Evolutionary conservation across 2,329 filamentous ascomycete species (phyloP).

Genomic region (Epichloe aotearoae): DNA sequence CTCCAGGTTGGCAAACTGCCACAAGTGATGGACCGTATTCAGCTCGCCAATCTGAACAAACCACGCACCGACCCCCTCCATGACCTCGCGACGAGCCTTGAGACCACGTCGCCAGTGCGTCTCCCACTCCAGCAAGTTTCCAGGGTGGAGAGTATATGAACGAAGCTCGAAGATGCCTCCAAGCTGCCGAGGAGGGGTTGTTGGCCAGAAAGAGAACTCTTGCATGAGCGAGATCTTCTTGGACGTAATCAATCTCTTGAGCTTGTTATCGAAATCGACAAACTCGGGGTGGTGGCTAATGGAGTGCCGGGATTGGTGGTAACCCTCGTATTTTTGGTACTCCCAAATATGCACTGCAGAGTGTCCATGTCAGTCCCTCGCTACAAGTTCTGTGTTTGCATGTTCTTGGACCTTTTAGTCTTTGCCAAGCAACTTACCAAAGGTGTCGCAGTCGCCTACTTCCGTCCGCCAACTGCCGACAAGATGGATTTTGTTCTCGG

Average conservation of each 20-base stretch:
- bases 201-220: constrained; percentile 99
- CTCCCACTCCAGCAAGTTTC: constrained; percentile 96
- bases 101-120: constrained; percentile 92
- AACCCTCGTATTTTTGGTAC: constrained; percentile 93
- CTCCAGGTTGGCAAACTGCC: constrained; percentile 96
- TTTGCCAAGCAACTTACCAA: constrained; percentile 46
- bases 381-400: neutral
- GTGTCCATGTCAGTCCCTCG: neutral
- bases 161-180: constrained; percentile 92
- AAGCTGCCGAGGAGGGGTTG: constrained; percentile 74
- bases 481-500: constrained; percentile 87
- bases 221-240: constrained; percentile 94
- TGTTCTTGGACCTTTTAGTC: neutral
- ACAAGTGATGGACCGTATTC: constrained; percentile 95
- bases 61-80: constrained; percentile 99
- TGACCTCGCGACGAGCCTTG: constrained; percentile 82
- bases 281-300: constrained; percentile 79
- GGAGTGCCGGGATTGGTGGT: constrained; percentile 78
- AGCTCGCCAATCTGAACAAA: constrained; percentile 97
- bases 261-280: constrained; percentile 66
- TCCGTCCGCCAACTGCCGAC: constrained; percentile 98
- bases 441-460: constrained; percentile 93
- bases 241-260: constrained; percentile 70
- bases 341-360: constrained; percentile 93
- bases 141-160: constrained; percentile 91